A percentile compares a stretch with the other conserved stretches of the same genome.
phyloP scores from a whole-genome alignment of 768 basidiomycete genomes.

The Jaapia argillacea region DNA sequence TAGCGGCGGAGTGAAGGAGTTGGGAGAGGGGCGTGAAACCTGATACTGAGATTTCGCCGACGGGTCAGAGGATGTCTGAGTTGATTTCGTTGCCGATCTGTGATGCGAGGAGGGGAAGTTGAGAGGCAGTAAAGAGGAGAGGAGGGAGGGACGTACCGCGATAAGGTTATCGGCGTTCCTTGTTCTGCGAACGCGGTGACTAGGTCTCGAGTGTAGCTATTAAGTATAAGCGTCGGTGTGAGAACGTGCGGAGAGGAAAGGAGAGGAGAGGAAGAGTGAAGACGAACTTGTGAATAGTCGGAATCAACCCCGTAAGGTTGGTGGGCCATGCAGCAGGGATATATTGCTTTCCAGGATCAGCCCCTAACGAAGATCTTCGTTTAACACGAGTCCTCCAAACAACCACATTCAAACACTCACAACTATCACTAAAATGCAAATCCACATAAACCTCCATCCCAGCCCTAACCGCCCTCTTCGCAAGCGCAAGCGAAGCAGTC shows the following conservation, averaged over 20 bases:
- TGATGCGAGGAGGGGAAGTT: too few species aligned
- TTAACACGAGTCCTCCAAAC: background rate
- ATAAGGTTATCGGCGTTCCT: slow-evolving; percentile 46
- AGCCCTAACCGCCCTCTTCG: slow-evolving; percentile 43
- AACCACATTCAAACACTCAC: slow-evolving; percentile 20
- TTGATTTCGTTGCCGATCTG: slow-evolving; percentile 62
- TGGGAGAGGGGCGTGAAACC: slow-evolving; percentile 46
- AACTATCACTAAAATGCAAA: slow-evolving; percentile 55
- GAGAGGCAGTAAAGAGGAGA: background rate
- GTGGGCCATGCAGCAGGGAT: slow-evolving; percentile 51
- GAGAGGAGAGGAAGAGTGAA: too few species aligned
- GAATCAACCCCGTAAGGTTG: slow-evolving; percentile 40
- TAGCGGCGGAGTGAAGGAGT: slow-evolving; percentile 48
- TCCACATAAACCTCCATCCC: slow-evolving; percentile 48
- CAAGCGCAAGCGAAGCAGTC: slow-evolving; percentile 40
- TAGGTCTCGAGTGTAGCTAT: slow-evolving; percentile 40
- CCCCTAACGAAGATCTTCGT: slow-evolving; percentile 31
- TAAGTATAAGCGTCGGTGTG: background rate
- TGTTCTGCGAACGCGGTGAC: slow-evolving; percentile 42
- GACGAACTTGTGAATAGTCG: slow-evolving; percentile 39
- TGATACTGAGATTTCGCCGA: slow-evolving; percentile 40
- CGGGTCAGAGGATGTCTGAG: slow-evolving; percentile 53
- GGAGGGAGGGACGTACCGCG: slow-evolving; percentile 9
- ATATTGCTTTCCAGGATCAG: slow-evolving; percentile 51
- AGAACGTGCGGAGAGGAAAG: too few species aligned